Percentiles rank a stretch among this genome's conserved stretches.
Evolutionary conservation across 352 stramenopile species (phyloP).

Genomic region (Aphanomyces astaci): DNA sequence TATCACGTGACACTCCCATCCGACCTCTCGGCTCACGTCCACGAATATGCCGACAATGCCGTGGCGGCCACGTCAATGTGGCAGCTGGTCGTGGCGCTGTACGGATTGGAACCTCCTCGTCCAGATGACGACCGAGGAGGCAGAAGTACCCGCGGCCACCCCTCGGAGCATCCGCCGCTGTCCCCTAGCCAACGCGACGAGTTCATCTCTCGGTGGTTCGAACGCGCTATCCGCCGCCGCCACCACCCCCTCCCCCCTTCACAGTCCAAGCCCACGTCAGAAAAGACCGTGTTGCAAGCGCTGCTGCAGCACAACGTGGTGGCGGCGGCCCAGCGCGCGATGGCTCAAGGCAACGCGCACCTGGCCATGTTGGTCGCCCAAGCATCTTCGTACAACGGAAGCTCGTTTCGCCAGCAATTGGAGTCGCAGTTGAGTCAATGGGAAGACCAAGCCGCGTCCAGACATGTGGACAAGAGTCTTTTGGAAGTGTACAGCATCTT

Average conservation of each 20-base stretch:
- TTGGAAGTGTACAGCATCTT: constrained; percentile 60
- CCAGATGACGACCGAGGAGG: too few species aligned
- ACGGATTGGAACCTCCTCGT: constrained; percentile 74
- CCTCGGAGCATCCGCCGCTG: constrained; percentile 18
- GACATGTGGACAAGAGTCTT: constrained; percentile 52
- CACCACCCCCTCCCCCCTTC: too few species aligned
- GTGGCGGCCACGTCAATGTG: constrained; percentile 36
- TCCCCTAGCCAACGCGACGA: constrained; percentile 33
- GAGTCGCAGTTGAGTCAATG: constrained; percentile 51
- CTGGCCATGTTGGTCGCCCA: constrained; percentile 60
- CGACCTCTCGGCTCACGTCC: constrained; percentile 7
- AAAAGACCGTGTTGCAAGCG: constrained; percentile 21
- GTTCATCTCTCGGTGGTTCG: constrained; percentile 64
- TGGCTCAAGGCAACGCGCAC: constrained; percentile 50
- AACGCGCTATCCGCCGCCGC: constrained; percentile 37
- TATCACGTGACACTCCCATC: not conserved
- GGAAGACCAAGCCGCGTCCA: constrained; percentile 39
- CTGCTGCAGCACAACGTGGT: constrained; percentile 41
- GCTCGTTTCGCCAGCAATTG: constrained; percentile 49
- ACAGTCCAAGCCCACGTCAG: not conserved
- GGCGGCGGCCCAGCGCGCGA: constrained; percentile 51
- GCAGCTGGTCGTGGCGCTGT: constrained; percentile 65
- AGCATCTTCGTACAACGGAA: constrained; percentile 38
- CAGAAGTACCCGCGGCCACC: constrained; percentile 10
- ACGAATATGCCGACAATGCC: constrained; percentile 19